phyloP scores from a whole-genome alignment of 2,329 filamentous ascomycete species.

The Aspergillus arachidicola region DNA sequence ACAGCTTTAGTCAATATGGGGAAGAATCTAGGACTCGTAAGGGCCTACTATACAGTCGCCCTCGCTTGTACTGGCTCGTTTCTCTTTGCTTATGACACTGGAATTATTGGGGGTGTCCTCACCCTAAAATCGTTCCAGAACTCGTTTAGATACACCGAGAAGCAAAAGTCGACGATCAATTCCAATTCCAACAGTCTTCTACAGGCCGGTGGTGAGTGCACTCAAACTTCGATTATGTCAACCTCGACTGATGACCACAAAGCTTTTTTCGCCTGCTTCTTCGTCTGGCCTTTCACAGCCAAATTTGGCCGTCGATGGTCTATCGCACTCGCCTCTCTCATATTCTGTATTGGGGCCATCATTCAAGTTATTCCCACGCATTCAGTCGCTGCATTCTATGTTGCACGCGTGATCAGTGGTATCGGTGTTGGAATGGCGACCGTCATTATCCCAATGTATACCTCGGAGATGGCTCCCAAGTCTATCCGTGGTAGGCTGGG shows the following conservation, averaged over 20 bases:
- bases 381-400: slow-evolving; percentile 49
- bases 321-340: slow-evolving; percentile 46
- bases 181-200: slow-evolving; percentile 53
- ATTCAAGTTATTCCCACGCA: slow-evolving; percentile 53
- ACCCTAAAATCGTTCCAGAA: slow-evolving; percentile 46
- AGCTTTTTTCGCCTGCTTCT: slow-evolving; percentile 56
- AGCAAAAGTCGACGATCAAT: slow-evolving; percentile 43
- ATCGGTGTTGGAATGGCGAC: slow-evolving; percentile 51
- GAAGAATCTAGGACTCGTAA: slow-evolving; percentile 5
- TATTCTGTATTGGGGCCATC: slow-evolving; percentile 43
- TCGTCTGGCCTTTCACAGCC: slow-evolving; percentile 51
- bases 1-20: slow-evolving; percentile 3
- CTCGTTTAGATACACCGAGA: slow-evolving; percentile 44
- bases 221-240: not conserved
- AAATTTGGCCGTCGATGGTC: slow-evolving; percentile 49
- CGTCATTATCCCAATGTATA: slow-evolving; percentile 45
- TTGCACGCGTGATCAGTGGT: slow-evolving; percentile 50
- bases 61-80: slow-evolving; percentile 21
- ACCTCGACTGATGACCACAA: not conserved
- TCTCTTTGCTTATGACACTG: slow-evolving; percentile 38
- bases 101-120: slow-evolving; percentile 47
- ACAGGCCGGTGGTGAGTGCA: slow-evolving; percentile 45
- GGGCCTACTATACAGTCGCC: slow-evolving; percentile 11
- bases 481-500: slow-evolving; percentile 45
- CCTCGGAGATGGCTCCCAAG: slow-evolving; percentile 47